phyloP scores from a whole-genome alignment of 164 flowering plant species.

The Cinnamomum chago region DNA sequence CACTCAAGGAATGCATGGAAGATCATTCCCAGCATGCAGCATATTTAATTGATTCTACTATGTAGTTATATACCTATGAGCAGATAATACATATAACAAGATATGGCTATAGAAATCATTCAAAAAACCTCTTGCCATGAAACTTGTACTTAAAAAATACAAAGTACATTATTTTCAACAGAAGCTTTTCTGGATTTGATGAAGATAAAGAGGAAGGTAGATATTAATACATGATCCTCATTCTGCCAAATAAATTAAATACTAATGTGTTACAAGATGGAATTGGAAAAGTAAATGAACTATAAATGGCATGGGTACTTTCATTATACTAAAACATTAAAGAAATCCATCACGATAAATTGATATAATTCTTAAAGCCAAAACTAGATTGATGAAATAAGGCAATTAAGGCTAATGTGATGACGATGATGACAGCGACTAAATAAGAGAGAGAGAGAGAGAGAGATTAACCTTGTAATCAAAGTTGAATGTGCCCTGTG shows the following conservation, averaged over 20 bases:
- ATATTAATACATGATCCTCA: too few species aligned
- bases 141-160: background rate
- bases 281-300: too few species aligned
- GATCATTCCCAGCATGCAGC: background rate
- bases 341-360: background rate
- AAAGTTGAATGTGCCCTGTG: slow-evolving; percentile 83
- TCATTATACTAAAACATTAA: background rate
- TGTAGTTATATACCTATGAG: background rate
- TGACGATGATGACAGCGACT: too few species aligned
- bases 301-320: too few species aligned
- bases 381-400: too few species aligned
- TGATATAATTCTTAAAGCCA: background rate
- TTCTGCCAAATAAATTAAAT: too few species aligned
- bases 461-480: slow-evolving; percentile 71
- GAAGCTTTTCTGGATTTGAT: too few species aligned
- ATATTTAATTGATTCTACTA: background rate
- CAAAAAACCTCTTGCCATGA: background rate
- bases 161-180: too few species aligned
- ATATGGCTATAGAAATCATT: too few species aligned
- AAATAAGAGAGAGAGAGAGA: background rate
- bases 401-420: too few species aligned
- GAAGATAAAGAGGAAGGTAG: too few species aligned
- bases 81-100: background rate
- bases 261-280: too few species aligned
- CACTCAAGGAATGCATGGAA: background rate